Evolutionary conservation across 2,329 filamentous ascomycete species (phyloP), one percentile per base, ranked within the genome.

Genomic region (Microdochium bolleyi): DNA sequence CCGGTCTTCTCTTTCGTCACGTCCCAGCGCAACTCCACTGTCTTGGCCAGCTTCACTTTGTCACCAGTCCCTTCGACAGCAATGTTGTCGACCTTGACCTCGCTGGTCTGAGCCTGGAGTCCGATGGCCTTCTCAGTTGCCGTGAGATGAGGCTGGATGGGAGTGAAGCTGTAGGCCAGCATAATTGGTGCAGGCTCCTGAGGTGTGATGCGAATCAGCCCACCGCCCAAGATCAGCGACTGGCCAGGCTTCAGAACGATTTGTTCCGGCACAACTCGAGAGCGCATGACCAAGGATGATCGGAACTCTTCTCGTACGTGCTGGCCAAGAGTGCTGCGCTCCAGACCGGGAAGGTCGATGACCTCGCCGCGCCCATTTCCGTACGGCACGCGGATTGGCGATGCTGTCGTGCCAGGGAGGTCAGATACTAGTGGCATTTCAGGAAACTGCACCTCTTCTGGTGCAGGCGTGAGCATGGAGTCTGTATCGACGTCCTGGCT

Each of bases 361-460:
- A 99, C 77, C 67, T 99, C 95, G 53, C 94, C 94, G 62, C 83
- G 87, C 24, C 88, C 87, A 55, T 83, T 83, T 48, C 92, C 92
- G 64, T 94, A 99, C 1, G 91, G 90, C 19, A 97, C 83, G 25
- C 94, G 86, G 60, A 99, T 97, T 0, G 94, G 94, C 0, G 91
- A 95, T 2, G 92, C 94, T 1, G 94, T 99, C 0, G 94, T 99
- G 10, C 95, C 94, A 0, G 94, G 89, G 2, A 96, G 77, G 3
- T 88, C 80, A 1, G 91, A 96, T 1, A 96, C 87, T 11, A 95
- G 71, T 1, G 92, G 92, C 80, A 97, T 92, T 16, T 83, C 74
- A 4, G 92, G 92, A 61, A 85, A 97, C 50, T 85, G 78, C 2
- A 80, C 83, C 62, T 91, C 89, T 3, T 76, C 73, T 55, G 85